These are phyloP conservation scores for Podospora pseudopauciseta DNA, from an alignment of 495 filamentous ascomycete species.

Conservation along the genomic window DNA sequence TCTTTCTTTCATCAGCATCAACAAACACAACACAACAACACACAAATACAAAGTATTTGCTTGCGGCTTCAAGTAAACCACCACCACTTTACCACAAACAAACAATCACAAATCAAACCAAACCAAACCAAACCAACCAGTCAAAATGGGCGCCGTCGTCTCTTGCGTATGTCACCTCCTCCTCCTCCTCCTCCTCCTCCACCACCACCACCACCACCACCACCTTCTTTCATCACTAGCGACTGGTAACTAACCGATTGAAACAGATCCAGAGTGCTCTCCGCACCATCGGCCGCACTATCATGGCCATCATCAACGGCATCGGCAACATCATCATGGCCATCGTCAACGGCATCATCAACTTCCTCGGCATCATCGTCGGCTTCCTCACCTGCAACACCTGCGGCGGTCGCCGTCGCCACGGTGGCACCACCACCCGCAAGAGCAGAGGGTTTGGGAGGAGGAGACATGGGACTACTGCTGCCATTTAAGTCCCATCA, in stretches of 20 bases:
- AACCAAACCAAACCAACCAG: constrained; percentile 23
- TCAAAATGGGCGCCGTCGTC: constrained; percentile 90
- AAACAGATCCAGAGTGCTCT: constrained; percentile 71
- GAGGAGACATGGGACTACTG: constrained; percentile 26
- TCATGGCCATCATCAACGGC: constrained; percentile 79
- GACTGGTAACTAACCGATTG: constrained; percentile 17
- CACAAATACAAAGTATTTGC: constrained; percentile 8
- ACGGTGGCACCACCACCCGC: constrained; percentile 15
- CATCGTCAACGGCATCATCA: constrained; percentile 67
- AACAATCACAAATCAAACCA: constrained; percentile 23
- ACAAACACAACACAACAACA: constrained; percentile 2
- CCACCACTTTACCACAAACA: constrained; percentile 21
- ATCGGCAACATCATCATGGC: constrained; percentile 77
- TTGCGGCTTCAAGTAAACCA: neutral
- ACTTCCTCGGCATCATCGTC: constrained; percentile 80
- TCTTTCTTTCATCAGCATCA: constrained; percentile 11
- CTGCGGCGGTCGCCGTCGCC: constrained; percentile 35
- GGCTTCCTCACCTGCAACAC: constrained; percentile 78
- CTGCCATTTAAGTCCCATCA: constrained; percentile 18
- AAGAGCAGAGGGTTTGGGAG: constrained; percentile 27
- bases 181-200: neutral
- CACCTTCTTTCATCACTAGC: neutral
- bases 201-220: no score
- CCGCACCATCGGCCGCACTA: constrained; percentile 74
- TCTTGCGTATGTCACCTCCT: constrained; percentile 74